These are phyloP conservation scores for Yarrowia alimentaria DNA, from an alignment of 805 yeast genomes.

Conservation along the genomic window DNA sequence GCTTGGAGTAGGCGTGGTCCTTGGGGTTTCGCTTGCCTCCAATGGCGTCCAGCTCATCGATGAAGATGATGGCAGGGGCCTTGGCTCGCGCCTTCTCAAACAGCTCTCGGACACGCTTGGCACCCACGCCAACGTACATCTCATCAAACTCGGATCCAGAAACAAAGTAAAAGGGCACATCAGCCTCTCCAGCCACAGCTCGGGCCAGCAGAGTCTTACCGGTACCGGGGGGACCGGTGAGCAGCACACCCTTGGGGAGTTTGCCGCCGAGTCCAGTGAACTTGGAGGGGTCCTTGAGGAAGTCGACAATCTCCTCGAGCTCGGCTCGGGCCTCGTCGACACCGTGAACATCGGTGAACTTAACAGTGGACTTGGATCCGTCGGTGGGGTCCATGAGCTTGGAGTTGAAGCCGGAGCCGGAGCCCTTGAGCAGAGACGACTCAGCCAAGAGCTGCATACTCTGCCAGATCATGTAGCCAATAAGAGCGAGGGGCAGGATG, in stretches of 20 bases:
- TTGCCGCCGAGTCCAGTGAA: constrained; percentile 97
- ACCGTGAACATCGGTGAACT: constrained; percentile 91
- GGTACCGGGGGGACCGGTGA: constrained; percentile 99
- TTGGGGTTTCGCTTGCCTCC: constrained; percentile 97
- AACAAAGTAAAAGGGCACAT: constrained; percentile 97
- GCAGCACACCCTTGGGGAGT: constrained; percentile 91
- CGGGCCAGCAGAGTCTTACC: constrained; percentile 96
- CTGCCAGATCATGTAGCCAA: constrained; percentile 77
- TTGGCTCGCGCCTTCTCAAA: constrained; percentile 90
- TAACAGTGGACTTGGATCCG: constrained; percentile 82
- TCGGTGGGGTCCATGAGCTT: constrained; percentile 48
- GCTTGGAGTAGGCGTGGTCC: constrained; percentile 98
- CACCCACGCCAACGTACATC: constrained; percentile 98
- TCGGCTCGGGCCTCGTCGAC: constrained; percentile 98
- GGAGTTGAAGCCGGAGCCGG: constrained; percentile 37
- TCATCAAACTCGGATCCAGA: constrained; percentile 98
- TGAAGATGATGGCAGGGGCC: constrained; percentile 95
- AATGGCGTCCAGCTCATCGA: constrained; percentile 97
- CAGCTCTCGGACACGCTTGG: constrained; percentile 92
- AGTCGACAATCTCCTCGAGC: constrained; percentile 96
- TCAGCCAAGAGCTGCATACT: constrained; percentile 79
- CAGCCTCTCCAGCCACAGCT: constrained; percentile 99
- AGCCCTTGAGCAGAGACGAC: constrained; percentile 66
- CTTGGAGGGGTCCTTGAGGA: constrained; percentile 91
- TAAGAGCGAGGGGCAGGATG: constrained; percentile 74